Evolutionary conservation across 2,329 filamentous ascomycete species (phyloP), one percentile per base, ranked within the genome.

Genomic region (Arthrinium phaeospermum): DNA sequence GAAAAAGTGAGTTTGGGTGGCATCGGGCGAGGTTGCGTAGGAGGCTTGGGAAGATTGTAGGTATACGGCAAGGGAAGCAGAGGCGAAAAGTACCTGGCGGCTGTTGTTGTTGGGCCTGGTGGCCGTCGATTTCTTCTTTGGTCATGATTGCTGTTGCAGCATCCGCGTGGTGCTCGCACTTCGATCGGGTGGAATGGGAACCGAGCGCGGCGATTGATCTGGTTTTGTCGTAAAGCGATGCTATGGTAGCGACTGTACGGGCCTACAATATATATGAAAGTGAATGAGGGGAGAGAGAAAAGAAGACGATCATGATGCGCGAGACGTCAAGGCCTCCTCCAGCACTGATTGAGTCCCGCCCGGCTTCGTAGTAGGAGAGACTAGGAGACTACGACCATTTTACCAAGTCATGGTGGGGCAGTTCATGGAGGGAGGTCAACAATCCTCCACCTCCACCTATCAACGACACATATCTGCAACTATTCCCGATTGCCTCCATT

Each of bases 301-400:
- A 70, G 68, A 68, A 46, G 67, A 46, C 67, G 67, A 68, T 68
- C 37, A 30, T 68, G 67, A 68, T 68, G 67, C 67, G 67, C 67
- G 41, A 68, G 41, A 68, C 44, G 45, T 68, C 67, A 45, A 68
- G 67, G 46, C 57, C 57, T 64, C 57, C 57, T 64, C 57, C 57
- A 64, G 57, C 57, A 41, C 41, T 64, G 57, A 64, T 41, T 41
- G 57, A 64, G 57, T 37, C 57, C 57, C 57, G 57, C 57, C 34
- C 57, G 57, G 34, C 57, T 64, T 64, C 34, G 57, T 64, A n/a
- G 57, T 64, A 64, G 57, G 57, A 64, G 34, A 64, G 57, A 64
- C 57, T 64, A 57, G 41, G 53, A 64, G 34, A 64, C 57, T 64
- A 64, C 46, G 46, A 49, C 57, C 57, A 64, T 41, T 64, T 64